Conservation (phyloP, 139 green algal species). For the Coccomyxa sp. region DNA sequence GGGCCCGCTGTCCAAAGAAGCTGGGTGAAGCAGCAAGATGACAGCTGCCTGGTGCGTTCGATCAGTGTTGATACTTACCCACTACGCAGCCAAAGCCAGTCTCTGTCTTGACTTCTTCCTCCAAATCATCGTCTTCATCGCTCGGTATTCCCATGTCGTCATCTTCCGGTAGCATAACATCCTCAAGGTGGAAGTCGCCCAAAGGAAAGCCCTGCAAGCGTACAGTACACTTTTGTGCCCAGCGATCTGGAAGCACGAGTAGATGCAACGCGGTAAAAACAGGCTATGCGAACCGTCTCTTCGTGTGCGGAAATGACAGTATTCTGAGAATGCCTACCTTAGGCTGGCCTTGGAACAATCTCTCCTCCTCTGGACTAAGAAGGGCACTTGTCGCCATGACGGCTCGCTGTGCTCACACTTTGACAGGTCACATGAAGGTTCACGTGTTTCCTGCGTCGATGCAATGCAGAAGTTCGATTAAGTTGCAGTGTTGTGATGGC, state of each 20-base stretch:
- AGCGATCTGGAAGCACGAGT: neutral
- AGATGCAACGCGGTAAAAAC: neutral
- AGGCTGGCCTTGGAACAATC: constrained; percentile 41
- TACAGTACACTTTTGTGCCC: neutral
- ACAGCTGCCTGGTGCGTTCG: too few species aligned
- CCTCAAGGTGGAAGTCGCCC: constrained; percentile 72
- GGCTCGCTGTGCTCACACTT: neutral
- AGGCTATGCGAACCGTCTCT: neutral
- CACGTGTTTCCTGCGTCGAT: too few species aligned
- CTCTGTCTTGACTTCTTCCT: constrained; percentile 82
- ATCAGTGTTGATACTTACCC: too few species aligned
- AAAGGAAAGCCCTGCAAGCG: constrained; percentile 72
- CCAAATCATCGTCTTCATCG: constrained; percentile 81
- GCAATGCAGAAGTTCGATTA: too few species aligned
- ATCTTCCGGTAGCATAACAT: constrained; percentile 81
- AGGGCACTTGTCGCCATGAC: neutral
- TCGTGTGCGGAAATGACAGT: neutral
- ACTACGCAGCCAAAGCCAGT: constrained; percentile 92
- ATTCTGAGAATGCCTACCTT: neutral
- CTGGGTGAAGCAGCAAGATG: too few species aligned
- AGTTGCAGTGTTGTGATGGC: too few species aligned
- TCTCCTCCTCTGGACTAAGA: constrained; percentile 31
- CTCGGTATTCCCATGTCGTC: constrained; percentile 87
- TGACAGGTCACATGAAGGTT: neutral
- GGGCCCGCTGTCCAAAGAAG: too few species aligned